Evolutionary conservation across 768 basidiomycete species (phyloP).

Genomic region (Russula sp.): DNA sequence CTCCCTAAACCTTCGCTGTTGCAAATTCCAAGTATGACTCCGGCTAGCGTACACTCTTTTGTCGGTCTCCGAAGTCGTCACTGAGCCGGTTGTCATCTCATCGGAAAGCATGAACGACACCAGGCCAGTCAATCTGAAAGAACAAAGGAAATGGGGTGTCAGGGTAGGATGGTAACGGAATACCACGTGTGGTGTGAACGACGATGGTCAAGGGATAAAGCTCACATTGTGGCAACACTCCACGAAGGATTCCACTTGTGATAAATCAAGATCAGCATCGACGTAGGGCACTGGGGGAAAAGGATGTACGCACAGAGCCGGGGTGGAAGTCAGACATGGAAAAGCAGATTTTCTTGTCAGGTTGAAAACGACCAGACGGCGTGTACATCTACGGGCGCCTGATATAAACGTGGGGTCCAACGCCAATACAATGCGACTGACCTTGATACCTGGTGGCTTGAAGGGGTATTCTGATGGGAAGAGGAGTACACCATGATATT

Average conservation of each 20-base stretch:
- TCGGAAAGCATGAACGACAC: constrained; percentile 93
- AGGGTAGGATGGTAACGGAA: constrained; percentile 11
- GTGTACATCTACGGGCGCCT: constrained; percentile 65
- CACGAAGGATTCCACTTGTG: constrained; percentile 89
- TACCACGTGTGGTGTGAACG: not conserved
- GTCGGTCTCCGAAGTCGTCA: constrained; percentile 71
- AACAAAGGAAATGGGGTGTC: constrained; percentile 5
- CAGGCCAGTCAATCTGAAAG: constrained; percentile 76
- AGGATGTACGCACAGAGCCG: constrained; percentile 54
- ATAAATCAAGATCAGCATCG: not conserved
- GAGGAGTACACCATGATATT: constrained; percentile 87
- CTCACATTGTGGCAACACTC: constrained; percentile 91
- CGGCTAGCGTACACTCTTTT: constrained; percentile 68
- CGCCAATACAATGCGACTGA: constrained; percentile 28
- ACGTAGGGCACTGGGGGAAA: not conserved
- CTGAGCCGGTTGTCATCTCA: constrained; percentile 94
- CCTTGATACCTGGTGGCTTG: constrained; percentile 96
- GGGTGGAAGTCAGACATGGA: constrained; percentile 97
- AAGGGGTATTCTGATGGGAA: constrained; percentile 96
- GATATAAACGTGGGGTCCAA: not conserved
- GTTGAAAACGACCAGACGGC: constrained; percentile 84
- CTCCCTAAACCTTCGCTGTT: constrained; percentile 73
- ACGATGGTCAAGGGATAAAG: constrained; percentile 20
- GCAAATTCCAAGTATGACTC: constrained; percentile 83
- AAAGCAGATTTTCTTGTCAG: constrained; percentile 94